Base-by-base conservation (phyloP, 768 basidiomycete species). In the Psilocybe sp. region DNA sequence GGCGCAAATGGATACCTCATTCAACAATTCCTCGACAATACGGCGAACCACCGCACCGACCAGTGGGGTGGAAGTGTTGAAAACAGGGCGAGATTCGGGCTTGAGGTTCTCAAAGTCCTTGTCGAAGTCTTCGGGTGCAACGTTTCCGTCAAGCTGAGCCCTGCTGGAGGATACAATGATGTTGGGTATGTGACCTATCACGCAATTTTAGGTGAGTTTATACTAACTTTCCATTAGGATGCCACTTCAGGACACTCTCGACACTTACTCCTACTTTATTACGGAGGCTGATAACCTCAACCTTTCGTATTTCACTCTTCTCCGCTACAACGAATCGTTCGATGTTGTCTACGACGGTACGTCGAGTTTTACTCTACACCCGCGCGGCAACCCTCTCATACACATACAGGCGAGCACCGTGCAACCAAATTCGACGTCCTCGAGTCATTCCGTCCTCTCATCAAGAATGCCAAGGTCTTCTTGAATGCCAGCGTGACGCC, bases 61-160 rank as follows among this genome's bases (percentile, higher is more conserved):
- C 60, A 73, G 46, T 87, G 78, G 70, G 84, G 84, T 8, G 85
- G 84, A 4, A 76, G 73, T 35, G 51, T 77, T 38, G 78, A 81
- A 63, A 82, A 82, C 60, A 74, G 84, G n/a, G 60, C 72, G 1
- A 66, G 80, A 3, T 83, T 86, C 59, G 69, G 67, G 0, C 69
- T 81, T 4, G 78, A 82, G 59, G 69, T 79, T 39, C 59, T 81
- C 16, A 75, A 78, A 47, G 77, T 70, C 3, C 50, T 65, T 16
- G 51, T 52, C 0, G 66, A 69, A 34, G 64, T 79, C 34, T 78
- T 72, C 53, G 78, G 77, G 1, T 54, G 64, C 7, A 74, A 77
- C 16, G 73, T 78, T 19, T 70, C 69, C 2, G 52, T 80, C 45
- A 78, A 78, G 52, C 45, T 79, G 15, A 74, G 60, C 50, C 78